Evolutionary conservation across 148 eudicot species (phyloP).

Genomic region (Simmondsia chinensis): DNA sequence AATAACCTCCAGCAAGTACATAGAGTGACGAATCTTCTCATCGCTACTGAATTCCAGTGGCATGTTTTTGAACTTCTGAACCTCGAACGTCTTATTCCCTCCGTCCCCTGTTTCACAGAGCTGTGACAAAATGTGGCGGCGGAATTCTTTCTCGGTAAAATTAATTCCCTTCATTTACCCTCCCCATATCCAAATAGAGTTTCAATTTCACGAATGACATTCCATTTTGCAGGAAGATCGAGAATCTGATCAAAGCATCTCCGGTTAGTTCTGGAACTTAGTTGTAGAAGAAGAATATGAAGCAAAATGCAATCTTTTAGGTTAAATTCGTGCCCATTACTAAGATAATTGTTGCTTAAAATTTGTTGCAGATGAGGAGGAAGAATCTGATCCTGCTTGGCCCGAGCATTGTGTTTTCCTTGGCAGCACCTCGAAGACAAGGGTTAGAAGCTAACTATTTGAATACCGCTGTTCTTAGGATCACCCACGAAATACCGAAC

Average conservation of each 20-base stretch:
- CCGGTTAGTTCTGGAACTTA: no score
- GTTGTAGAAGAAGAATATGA: no score
- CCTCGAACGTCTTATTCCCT: no score
- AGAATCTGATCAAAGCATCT: slow-evolving; percentile 63
- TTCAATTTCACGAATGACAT: background rate
- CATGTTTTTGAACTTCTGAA: slow-evolving; percentile 6
- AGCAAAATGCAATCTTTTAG: no score
- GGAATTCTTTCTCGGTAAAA: slow-evolving; percentile 9
- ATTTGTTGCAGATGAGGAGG: slow-evolving; percentile 38
- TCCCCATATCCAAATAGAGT: background rate
- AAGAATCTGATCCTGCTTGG: slow-evolving; percentile 24
- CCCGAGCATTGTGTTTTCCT: slow-evolving; percentile 24
- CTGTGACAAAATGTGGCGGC: slow-evolving; percentile 11
- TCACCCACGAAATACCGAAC: no score
- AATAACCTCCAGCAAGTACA: slow-evolving; percentile 18
- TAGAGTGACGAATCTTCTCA: slow-evolving; percentile 13
- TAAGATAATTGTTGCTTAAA: background rate
- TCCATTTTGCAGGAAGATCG: slow-evolving; percentile 19
- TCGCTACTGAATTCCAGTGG: background rate
- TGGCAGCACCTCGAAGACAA: slow-evolving; percentile 30
- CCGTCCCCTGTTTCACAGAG: no score
- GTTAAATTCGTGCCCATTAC: no score
- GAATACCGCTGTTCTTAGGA: no score
- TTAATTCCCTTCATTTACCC: background rate
- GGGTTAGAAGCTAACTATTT: no score